Conservation (phyloP, 2,329 filamentous ascomycete species). For the Aspergillus alliaceus region DNA sequence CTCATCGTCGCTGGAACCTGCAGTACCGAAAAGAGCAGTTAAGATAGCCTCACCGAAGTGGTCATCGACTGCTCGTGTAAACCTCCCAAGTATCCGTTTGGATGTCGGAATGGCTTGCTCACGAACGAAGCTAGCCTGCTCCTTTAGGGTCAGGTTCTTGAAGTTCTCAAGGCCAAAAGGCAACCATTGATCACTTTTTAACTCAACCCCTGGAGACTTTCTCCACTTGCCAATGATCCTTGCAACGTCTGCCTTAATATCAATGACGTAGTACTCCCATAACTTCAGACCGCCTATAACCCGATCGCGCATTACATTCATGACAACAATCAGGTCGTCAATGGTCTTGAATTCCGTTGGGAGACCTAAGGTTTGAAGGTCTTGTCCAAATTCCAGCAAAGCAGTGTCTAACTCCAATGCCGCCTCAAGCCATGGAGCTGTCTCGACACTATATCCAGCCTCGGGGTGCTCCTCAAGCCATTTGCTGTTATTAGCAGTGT, state of each 20-base stretch:
- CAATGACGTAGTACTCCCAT: slow-evolving; percentile 90
- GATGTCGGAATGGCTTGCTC: slow-evolving; percentile 69
- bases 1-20: slow-evolving; percentile 42
- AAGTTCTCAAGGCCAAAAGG: slow-evolving; percentile 47
- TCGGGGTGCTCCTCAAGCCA: slow-evolving; percentile 96
- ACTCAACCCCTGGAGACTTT: slow-evolving; percentile 35
- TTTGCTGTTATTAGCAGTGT: slow-evolving; percentile 91
- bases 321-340: slow-evolving; percentile 75
- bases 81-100: slow-evolving; percentile 77
- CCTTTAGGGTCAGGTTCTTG: slow-evolving; percentile 55
- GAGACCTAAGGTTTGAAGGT: slow-evolving; percentile 67
- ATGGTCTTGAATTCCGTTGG: slow-evolving; percentile 70
- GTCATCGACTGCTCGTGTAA: slow-evolving; percentile 70
- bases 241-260: slow-evolving; percentile 71
- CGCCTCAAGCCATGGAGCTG: slow-evolving; percentile 70
- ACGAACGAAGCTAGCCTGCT: slow-evolving; percentile 61
- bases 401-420: slow-evolving; percentile 75
- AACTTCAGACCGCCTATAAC: slow-evolving; percentile 76
- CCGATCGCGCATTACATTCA: slow-evolving; percentile 78
- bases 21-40: slow-evolving; percentile 65
- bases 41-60: slow-evolving; percentile 67
- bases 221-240: slow-evolving; percentile 72
- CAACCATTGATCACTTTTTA: slow-evolving; percentile 13
- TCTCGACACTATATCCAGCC: slow-evolving; percentile 89
- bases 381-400: slow-evolving; percentile 64